Evolutionary conservation across 2,329 filamentous ascomycete species (phyloP), one percentile per base, ranked within the genome.

Genomic region (Calonectria pauciramosa): DNA sequence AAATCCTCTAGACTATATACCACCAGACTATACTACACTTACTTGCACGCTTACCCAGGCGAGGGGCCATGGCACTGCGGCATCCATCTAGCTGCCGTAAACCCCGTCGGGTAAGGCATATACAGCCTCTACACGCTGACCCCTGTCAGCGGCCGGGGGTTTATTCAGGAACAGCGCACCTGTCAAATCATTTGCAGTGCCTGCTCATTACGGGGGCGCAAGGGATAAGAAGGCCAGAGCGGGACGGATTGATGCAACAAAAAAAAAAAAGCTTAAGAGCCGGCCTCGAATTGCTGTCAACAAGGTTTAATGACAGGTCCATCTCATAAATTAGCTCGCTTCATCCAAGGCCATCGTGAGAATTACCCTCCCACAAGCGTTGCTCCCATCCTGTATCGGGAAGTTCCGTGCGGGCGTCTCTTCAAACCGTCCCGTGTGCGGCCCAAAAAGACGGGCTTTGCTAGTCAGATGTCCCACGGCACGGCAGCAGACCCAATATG

Each of bases 271-370:
- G 41, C n/a, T 38, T 38, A 26, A 56, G n/a, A 9, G 34, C 9
- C 34, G 32, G 32, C 18, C 11, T 34, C 6, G 8, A 38, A 36
- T 26, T 16, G n/a, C n/a, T 34, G n/a, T 16, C 6, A 60, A 60
- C 34, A 38, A 60, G 34, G 56, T 60, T 60, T 60, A 60, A 60
- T 60, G 56, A 60, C 34, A 38, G 56, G 56, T 38, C 34, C 32
- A 38, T 60, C 32, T 36, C 1, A 18, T 38, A 60, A 60, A 60
- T 60, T 60, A 38, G 34, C 34, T 13, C 28, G 54, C 54, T 59
- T 36, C 20, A 59, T n/a, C n/a, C 56, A 38, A 36, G 34, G n/a
- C 1, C n/a, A 5, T 60, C 0, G 32, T 38, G 20, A 38, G 20
- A 60, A 60, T 60, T 38, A 38, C 38, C 56, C 52, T 59, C n/a